These are phyloP conservation scores for Posidonia australis DNA, from an alignment of 106 monocot genomes.

Conservation along the genomic window DNA sequence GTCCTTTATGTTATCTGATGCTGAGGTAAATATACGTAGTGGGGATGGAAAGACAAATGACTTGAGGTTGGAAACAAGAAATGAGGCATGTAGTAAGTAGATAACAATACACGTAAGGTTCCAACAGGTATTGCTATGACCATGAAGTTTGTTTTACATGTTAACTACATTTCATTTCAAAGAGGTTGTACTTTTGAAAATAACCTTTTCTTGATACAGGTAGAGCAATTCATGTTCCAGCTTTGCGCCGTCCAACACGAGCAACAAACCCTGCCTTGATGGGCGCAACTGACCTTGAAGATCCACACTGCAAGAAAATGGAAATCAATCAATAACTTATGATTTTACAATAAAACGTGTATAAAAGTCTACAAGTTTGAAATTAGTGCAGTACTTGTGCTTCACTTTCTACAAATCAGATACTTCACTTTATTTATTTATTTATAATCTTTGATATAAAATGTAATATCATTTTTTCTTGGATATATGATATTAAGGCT, in stretches of 20 bases:
- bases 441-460: too few relatives aligned
- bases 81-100: not conserved
- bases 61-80: not conserved
- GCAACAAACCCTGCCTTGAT: constrained; percentile 90
- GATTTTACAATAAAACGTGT: too few relatives aligned
- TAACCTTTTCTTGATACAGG: not conserved
- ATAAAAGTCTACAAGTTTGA: too few relatives aligned
- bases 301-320: constrained; percentile 59
- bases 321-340: not conserved
- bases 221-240: constrained; percentile 24
- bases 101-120: too few relatives aligned
- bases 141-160: too few relatives aligned
- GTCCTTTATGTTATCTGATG: not conserved
- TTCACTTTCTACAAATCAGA: too few relatives aligned
- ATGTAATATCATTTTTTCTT: too few relatives aligned
- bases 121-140: too few relatives aligned
- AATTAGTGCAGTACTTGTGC: too few relatives aligned
- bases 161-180: too few relatives aligned
- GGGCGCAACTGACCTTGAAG: constrained; percentile 59
- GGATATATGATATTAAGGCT: too few relatives aligned
- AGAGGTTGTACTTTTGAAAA: not conserved
- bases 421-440: too few relatives aligned
- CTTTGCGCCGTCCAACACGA: constrained; percentile 74
- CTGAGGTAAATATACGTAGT: not conserved
- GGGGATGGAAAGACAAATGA: not conserved